These are phyloP conservation scores for Thinopyrum elongatum DNA, from an alignment of 176 grass and related monocot genomes.

Conservation along the genomic window DNA sequence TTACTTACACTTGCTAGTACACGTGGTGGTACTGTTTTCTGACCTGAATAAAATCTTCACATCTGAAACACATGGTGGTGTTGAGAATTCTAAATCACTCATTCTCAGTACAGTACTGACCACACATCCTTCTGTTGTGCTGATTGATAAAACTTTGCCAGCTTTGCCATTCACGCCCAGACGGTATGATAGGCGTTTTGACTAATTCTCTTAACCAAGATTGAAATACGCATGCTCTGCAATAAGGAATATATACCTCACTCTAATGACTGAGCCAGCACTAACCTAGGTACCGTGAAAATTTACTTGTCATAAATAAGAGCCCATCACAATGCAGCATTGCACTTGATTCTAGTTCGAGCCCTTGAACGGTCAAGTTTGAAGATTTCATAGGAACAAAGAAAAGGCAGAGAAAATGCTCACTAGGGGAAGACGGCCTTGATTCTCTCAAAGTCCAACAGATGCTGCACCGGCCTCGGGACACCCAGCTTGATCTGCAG, in stretches of 20 bases:
- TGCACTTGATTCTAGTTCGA: not conserved
- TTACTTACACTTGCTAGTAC: not conserved
- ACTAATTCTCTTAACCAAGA: not conserved
- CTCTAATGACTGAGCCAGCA: not conserved
- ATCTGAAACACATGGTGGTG: too few relatives aligned
- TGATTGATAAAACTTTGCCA: not conserved
- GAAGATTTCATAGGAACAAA: slow-evolving; percentile 6
- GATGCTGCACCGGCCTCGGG: slow-evolving; percentile 63
- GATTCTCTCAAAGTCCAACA: slow-evolving; percentile 71
- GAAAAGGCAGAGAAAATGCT: slow-evolving; percentile 23
- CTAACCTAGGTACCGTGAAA: not conserved
- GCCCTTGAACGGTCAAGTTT: not conserved
- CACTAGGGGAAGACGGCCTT: slow-evolving; percentile 94
- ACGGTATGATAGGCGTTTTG: not conserved
- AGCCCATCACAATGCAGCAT: slow-evolving; percentile 5
- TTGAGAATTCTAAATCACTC: too few relatives aligned
- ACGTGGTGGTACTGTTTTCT: not conserved
- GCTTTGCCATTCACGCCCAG: not conserved
- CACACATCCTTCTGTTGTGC: too few relatives aligned
- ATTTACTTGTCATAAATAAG: slow-evolving; percentile 1
- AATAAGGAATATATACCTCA: not conserved
- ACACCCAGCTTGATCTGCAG: slow-evolving; percentile 92
- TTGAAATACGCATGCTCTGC: not conserved
- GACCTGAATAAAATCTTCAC: too few relatives aligned
- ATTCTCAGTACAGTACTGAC: too few relatives aligned